Conservation (phyloP, 805 yeast species). For the Metschnikowia rubicola region DNA sequence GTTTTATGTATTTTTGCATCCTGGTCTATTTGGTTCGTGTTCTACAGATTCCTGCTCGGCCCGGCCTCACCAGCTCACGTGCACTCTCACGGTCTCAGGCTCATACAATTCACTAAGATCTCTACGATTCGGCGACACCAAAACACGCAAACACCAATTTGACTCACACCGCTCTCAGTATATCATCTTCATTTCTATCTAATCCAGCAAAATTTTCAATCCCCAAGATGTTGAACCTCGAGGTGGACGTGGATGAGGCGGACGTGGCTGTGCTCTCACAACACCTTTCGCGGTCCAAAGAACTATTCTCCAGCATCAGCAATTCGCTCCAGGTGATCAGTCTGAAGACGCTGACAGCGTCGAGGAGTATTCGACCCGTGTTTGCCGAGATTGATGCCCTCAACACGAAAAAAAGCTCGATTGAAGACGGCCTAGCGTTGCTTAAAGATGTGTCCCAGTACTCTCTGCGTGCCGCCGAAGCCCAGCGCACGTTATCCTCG, state of each 20-base stretch:
- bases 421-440: conserved; percentile 52
- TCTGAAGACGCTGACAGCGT: conserved; percentile 51
- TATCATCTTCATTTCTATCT: no score
- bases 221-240: neutral
- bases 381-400: conserved; percentile 57
- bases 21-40: no score
- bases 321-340: conserved; percentile 54
- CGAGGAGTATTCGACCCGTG: conserved; percentile 67
- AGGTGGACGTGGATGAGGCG: conserved; percentile 68
- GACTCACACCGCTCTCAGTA: no score
- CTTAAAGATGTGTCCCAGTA: conserved; percentile 50
- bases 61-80: no score
- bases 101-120: no score
- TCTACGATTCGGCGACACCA: no score
- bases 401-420: conserved; percentile 52
- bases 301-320: conserved; percentile 52
- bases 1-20: no score
- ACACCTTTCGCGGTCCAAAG: conserved; percentile 56
- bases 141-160: no score
- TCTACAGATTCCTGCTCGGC: no score
- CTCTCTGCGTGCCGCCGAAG: conserved; percentile 42
- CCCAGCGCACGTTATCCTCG: conserved; percentile 33
- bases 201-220: no score
- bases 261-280: conserved; percentile 82
- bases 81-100: no score